Percentiles rank a stretch among this genome's conserved stretches.
Evolutionary conservation across 163 green algal species (phyloP).

Genomic region (Scenedesmus sp.): DNA sequence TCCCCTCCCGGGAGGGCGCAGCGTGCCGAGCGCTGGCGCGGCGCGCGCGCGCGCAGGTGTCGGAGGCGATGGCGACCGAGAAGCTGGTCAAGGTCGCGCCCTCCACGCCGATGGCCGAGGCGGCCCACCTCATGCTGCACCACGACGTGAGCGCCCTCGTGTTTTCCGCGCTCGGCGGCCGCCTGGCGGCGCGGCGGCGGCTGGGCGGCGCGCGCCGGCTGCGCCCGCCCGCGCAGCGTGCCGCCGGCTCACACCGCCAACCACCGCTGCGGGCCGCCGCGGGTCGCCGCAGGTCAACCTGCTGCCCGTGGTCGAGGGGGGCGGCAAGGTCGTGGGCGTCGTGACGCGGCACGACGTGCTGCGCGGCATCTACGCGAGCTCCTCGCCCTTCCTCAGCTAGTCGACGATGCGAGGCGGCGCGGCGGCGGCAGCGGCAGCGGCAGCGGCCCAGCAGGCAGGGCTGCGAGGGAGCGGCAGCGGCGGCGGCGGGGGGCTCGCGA

Average conservation of each 20-base stretch:
- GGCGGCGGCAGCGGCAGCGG: background rate
- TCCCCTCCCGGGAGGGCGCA: background rate
- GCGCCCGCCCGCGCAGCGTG: no score
- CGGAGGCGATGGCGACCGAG: conserved; percentile 48
- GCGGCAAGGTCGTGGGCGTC: conserved; percentile 46
- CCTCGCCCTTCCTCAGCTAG: conserved; percentile 48
- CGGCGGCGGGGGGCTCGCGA: background rate
- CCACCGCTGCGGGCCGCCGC: no score
- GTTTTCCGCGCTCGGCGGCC: no score
- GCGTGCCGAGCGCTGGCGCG: background rate
- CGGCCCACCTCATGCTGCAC: conserved; percentile 46
- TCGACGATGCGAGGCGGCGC: background rate
- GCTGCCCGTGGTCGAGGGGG: conserved; percentile 49
- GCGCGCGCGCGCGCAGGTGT: conserved; percentile 17
- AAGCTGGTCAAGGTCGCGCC: conserved; percentile 10
- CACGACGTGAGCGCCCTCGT: conserved; percentile 24
- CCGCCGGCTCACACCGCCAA: no score
- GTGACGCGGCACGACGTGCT: conserved; percentile 56
- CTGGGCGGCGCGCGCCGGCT: no score
- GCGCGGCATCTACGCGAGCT: conserved; percentile 41
- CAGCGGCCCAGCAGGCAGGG: background rate
- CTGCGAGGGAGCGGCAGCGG: background rate
- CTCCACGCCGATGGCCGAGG: conserved; percentile 24
- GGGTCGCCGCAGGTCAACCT: conserved; percentile 51
- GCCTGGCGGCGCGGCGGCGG: no score